Conservation (phyloP, 306 rosid genomes). For the Leucaena leucocephala region DNA sequence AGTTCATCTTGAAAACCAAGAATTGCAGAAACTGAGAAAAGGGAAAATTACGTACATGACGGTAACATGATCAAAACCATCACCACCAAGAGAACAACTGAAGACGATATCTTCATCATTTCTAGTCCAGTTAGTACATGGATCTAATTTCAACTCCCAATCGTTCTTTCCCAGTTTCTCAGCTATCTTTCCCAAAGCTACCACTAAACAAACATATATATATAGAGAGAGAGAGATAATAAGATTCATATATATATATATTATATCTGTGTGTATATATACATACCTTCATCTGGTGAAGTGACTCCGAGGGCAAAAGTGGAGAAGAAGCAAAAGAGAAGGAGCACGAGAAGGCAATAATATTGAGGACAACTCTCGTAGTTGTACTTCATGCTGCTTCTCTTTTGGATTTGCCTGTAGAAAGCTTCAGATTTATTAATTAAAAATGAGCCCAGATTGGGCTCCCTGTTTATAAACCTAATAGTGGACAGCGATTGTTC, state of each 20-base stretch:
- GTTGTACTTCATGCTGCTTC: neutral
- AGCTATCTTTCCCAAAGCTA: slow-evolving; percentile 50
- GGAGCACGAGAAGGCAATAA: neutral
- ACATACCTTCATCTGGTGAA: neutral
- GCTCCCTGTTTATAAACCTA: too few species aligned
- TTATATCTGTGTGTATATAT: too few species aligned
- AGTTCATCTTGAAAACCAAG: too few species aligned
- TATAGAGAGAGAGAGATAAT: neutral
- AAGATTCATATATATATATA: neutral
- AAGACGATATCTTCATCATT: slow-evolving; percentile 33
- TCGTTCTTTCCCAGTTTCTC: slow-evolving; percentile 49
- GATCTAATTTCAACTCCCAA: slow-evolving; percentile 59
- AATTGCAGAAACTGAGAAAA: neutral
- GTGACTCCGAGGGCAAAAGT: neutral
- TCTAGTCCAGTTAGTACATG: slow-evolving; percentile 54
- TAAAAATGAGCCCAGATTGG: too few species aligned
- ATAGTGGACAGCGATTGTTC: too few species aligned
- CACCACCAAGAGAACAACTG: slow-evolving; percentile 36
- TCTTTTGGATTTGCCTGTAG: neutral
- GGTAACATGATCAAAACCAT: slow-evolving; percentile 52
- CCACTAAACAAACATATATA: slow-evolving; percentile 15
- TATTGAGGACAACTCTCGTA: neutral
- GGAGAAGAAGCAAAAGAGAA: neutral
- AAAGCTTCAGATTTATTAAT: neutral
- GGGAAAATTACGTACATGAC: slow-evolving; percentile 42